Conservation (phyloP, 2,329 filamentous ascomycete genomes). For the Alternaria ventricosa region DNA sequence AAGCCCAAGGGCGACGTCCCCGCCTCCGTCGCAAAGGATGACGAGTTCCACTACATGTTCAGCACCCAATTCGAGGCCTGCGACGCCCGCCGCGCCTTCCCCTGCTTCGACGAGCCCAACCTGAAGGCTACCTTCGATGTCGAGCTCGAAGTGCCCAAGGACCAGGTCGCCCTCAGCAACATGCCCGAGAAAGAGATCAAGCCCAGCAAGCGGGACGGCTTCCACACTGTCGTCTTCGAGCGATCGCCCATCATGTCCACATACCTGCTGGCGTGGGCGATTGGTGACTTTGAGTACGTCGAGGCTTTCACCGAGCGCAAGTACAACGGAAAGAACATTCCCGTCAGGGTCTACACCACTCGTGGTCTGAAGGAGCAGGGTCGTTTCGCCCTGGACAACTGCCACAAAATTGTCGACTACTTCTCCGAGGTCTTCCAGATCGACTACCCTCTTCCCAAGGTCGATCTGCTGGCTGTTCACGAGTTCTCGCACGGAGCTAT, state of each 20-base stretch:
- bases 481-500: constrained; percentile 91
- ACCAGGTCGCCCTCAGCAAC: constrained; percentile 89
- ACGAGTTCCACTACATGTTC: constrained; percentile 71
- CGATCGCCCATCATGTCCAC: constrained; percentile 94
- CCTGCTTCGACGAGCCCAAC: constrained; percentile 97
- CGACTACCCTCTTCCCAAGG: constrained; percentile 87
- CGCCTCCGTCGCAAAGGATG: constrained; percentile 77
- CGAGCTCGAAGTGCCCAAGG: constrained; percentile 86
- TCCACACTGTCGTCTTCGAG: constrained; percentile 88
- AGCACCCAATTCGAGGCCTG: constrained; percentile 98
- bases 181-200: constrained; percentile 84
- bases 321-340: constrained; percentile 89
- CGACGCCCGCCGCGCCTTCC: constrained; percentile 92
- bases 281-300: constrained; percentile 96
- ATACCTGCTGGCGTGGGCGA: constrained; percentile 92
- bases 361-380: constrained; percentile 93
- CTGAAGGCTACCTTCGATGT: constrained; percentile 97
- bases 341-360: constrained; percentile 95
- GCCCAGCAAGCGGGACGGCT: constrained; percentile 72
- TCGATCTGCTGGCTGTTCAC: constrained; percentile 93
- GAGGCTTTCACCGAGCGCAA: constrained; percentile 88
- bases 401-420: constrained; percentile 91
- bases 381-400: constrained; percentile 85
- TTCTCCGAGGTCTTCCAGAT: constrained; percentile 94
- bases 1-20: constrained; percentile 77